phyloP scores from a whole-genome alignment of 2,329 filamentous ascomycete genomes.

The Arthrobotrys entomopaga region DNA sequence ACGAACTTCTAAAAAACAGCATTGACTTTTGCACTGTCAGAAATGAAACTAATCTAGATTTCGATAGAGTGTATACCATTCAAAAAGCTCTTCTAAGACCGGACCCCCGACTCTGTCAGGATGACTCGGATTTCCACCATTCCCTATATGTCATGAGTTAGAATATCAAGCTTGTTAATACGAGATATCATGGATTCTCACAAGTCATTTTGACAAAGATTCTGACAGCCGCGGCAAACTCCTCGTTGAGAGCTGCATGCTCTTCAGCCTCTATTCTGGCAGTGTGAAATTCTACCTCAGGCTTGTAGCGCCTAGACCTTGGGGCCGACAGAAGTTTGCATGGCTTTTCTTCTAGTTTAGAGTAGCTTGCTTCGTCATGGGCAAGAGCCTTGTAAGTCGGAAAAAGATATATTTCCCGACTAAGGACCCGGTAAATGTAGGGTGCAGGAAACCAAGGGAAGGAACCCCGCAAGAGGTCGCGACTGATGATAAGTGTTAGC shows the following conservation, averaged over 20 bases:
- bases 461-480: slow-evolving; percentile 59
- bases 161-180: neutral
- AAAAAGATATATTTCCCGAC: slow-evolving; percentile 59
- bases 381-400: slow-evolving; percentile 60
- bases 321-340: neutral
- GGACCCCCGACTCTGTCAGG: slow-evolving; percentile 57
- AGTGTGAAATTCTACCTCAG: slow-evolving; percentile 45
- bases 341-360: neutral
- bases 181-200: neutral
- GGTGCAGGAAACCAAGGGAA: slow-evolving; percentile 62
- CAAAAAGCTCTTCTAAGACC: slow-evolving; percentile 65
- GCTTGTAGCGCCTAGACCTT: no score
- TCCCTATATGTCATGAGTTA: slow-evolving; percentile 35
- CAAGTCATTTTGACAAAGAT: slow-evolving; percentile 37
- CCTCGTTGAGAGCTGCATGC: slow-evolving; percentile 58
- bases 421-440: slow-evolving; percentile 62
- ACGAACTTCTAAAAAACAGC: slow-evolving; percentile 76
- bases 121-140: slow-evolving; percentile 56
- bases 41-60: neutral
- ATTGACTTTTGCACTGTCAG: slow-evolving; percentile 64
- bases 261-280: slow-evolving; percentile 59
- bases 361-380: slow-evolving; percentile 61
- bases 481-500: slow-evolving; percentile 57
- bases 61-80: slow-evolving; percentile 64
- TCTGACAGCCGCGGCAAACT: slow-evolving; percentile 43